Evolutionary conservation across 371 early-diverging fungal genomes (phyloP).

Genomic region (Apophysomyces ossiformis): DNA sequence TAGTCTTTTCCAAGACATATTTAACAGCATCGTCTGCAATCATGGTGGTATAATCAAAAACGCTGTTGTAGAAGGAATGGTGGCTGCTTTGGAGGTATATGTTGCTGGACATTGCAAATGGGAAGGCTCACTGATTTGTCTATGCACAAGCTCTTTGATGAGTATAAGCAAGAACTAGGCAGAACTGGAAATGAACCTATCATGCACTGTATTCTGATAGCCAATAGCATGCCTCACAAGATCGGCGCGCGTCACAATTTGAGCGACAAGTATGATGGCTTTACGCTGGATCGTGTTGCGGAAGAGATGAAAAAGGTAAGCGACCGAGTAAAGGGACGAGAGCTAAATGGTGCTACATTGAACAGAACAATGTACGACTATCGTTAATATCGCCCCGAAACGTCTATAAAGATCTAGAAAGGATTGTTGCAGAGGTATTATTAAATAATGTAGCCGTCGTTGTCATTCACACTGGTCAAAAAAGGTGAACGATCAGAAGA

Average conservation of each 20-base stretch:
- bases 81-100: slow-evolving; percentile 67
- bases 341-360: slow-evolving; percentile 16
- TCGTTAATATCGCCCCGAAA: slow-evolving; percentile 51
- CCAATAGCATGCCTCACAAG: slow-evolving; percentile 58
- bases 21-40: slow-evolving; percentile 52
- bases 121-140: background rate
- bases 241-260: slow-evolving; percentile 54
- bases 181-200: slow-evolving; percentile 43
- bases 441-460: background rate
- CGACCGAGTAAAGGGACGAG: background rate
- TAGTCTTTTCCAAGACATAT: slow-evolving; percentile 53
- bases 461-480: background rate
- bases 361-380: slow-evolving; percentile 47
- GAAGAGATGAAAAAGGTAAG: slow-evolving; percentile 59
- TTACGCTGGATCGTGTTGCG: slow-evolving; percentile 41
- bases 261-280: slow-evolving; percentile 54
- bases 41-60: slow-evolving; percentile 67
- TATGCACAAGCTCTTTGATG: slow-evolving; percentile 55
- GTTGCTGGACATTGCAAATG: background rate
- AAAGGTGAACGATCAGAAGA: slow-evolving; percentile 48
- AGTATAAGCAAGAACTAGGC: slow-evolving; percentile 48
- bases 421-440: slow-evolving; percentile 33
- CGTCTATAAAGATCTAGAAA: slow-evolving; percentile 40
- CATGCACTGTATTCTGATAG: slow-evolving; percentile 59
- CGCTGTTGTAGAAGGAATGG: slow-evolving; percentile 68